Evolutionary conservation across 495 filamentous ascomycete genomes (phyloP), one percentile per base, ranked within the genome.

Genomic region (Aspergillus cristatus): DNA sequence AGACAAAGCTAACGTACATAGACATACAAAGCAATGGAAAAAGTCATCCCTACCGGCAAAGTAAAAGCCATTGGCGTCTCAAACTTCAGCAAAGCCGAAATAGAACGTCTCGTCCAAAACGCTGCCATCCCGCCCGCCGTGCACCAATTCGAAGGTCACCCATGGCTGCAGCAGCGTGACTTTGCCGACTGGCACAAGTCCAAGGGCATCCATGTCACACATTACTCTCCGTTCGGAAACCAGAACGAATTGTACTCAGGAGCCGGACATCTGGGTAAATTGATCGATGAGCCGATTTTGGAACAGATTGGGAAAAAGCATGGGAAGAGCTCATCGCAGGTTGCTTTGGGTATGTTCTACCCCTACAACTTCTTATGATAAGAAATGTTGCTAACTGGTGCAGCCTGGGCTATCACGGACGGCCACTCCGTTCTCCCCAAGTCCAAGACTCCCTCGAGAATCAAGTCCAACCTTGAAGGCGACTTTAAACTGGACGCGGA

Each of bases 211-310:
- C 75, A 76, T 43, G 57, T 83, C 22, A 76, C 71, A 28, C 74
- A 76, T 17, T 84, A 83, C 53, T 79, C 72, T 12, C 78, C 80
- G 1, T 79, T 86, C 20, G 83, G 78, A 25, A 86, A 87, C 51
- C 75, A 76, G 53, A 85, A 85, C 48, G 60, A 70, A 33, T 61
- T 73, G 14, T 87, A 85, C 47, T 51, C 63, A 16, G 51, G 44
- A 2, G 69, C 60, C 8, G 56, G 63, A 35, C 58, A 67, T 15
- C 54, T 75, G 45, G 67, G 60, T 1, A 73, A 74, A 45, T 41
- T 82, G 13, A 75, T 81, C 40, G 70, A 83, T 6, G 78, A 84
- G 32, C 71, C 77, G 0, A 62, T 69, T 1, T 57, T 84, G 18
- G 62, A 62, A 10, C 67, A 76, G 28, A 68, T 85, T 38, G 80